Percentiles rank a stretch among this genome's conserved stretches.
These are phyloP conservation scores for Microsporum ferrugineum DNA, from an alignment of 2,329 filamentous ascomycete genomes.

Conservation along the genomic window DNA sequence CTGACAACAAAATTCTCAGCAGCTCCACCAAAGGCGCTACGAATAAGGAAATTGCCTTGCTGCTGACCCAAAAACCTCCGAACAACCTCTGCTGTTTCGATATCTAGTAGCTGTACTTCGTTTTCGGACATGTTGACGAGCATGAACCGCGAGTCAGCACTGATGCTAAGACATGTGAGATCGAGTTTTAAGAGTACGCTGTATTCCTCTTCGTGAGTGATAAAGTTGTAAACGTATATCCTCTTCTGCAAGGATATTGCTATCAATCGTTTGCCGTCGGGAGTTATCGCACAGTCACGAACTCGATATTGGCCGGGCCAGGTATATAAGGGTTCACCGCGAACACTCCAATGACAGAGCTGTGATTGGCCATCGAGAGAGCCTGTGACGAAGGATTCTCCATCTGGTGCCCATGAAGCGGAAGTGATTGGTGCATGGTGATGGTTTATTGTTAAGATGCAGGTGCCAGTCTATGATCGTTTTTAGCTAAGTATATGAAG, in stretches of 20 bases:
- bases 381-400: conserved; percentile 65
- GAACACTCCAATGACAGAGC: conserved; percentile 59
- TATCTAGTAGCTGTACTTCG: conserved; percentile 66
- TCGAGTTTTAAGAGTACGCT: conserved; percentile 58
- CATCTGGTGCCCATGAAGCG: conserved; percentile 78
- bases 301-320: conserved; percentile 65
- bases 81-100: conserved; percentile 59
- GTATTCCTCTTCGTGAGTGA: conserved; percentile 62
- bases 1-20: conserved; percentile 84
- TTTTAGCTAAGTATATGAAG: not conserved
- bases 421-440: conserved; percentile 79
- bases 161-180: conserved; percentile 70
- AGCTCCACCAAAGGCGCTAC: conserved; percentile 75
- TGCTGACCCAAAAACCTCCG: conserved; percentile 65
- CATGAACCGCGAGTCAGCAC: conserved; percentile 65
- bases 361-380: conserved; percentile 57
- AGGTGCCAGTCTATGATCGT: conserved; percentile 48
- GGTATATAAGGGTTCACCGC: conserved; percentile 50
- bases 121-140: conserved; percentile 72
- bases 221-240: conserved; percentile 72
- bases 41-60: conserved; percentile 67
- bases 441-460: conserved; percentile 53
- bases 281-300: conserved; percentile 73
- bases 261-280: conserved; percentile 67
- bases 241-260: conserved; percentile 59